A percentile compares a stretch with the other conserved stretches of the same genome.
These are phyloP conservation scores for Aspergillus sp. DNA, from an alignment of 2,329 filamentous ascomycete species.

Conservation along the genomic window DNA sequence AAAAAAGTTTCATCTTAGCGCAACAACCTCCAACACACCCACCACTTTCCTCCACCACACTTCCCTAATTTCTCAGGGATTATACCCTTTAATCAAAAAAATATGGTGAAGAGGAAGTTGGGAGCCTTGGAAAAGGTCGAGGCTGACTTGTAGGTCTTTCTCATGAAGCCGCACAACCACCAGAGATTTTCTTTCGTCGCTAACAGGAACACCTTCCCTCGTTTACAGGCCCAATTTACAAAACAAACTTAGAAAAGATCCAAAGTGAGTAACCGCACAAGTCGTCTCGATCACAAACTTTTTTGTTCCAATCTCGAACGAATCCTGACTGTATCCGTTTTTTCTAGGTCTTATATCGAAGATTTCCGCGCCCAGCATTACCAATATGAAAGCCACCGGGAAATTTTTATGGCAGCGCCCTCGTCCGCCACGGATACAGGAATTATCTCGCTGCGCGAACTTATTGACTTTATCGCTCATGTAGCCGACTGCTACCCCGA, in stretches of 20 bases:
- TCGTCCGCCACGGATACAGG: slow-evolving; percentile 74
- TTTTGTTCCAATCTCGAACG: neutral
- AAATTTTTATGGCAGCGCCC: slow-evolving; percentile 86
- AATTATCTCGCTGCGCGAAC: slow-evolving; percentile 79
- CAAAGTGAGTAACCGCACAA: slow-evolving; percentile 56
- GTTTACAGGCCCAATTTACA: slow-evolving; percentile 71
- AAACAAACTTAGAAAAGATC: slow-evolving; percentile 87
- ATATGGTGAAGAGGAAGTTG: slow-evolving; percentile 83
- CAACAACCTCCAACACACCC: slow-evolving; percentile 33
- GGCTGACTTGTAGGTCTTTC: slow-evolving; percentile 68
- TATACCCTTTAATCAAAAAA: slow-evolving; percentile 8
- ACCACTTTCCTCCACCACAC: slow-evolving; percentile 54
- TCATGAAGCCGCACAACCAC: neutral
- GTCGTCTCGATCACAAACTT: neutral
- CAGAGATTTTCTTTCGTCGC: slow-evolving; percentile 20
- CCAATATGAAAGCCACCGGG: slow-evolving; percentile 86
- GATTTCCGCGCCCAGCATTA: slow-evolving; percentile 86
- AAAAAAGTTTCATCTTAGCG: slow-evolving; percentile 12
- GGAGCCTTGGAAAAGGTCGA: slow-evolving; percentile 94
- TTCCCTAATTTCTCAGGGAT: slow-evolving; percentile 54
- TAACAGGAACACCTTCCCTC: slow-evolving; percentile 21
- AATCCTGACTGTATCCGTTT: neutral
- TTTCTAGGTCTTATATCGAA: slow-evolving; percentile 74
- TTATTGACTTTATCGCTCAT: slow-evolving; percentile 92
- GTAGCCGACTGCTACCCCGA: slow-evolving; percentile 90